Base-by-base conservation (phyloP, 2,329 filamentous ascomycete species). In the Orbilia brochopaga region DNA sequence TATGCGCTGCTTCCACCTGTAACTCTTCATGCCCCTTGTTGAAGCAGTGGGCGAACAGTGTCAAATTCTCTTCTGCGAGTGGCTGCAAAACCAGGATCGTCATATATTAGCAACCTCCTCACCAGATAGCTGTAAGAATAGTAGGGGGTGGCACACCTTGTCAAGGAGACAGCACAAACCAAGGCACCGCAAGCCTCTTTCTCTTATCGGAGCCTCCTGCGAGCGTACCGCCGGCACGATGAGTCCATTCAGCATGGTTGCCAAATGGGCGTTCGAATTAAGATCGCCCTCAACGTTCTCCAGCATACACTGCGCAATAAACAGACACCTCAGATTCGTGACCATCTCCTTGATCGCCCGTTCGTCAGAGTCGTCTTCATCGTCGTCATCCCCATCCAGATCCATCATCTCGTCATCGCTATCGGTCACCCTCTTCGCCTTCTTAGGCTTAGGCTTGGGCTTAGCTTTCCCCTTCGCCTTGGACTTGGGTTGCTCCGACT, bases 251-350 rank as follows among this genome's bases (percentile, higher is more conserved):
- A 99, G 84, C 90, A 97, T 97, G n/a, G 90, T 90, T 2, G 96
- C 91, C n/a, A 97, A 82, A 77, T 96, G 89, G 65, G 90, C 88
- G 78, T 96, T 96, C 75, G 92, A 86, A 80, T 97, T 92, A 40
- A 97, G 83, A 77, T 90, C 90, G 72, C 91, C 91, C 59, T 90
- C 85, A 8, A 99, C 91, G 77, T 97, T 96, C 78, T 95, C 88
- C 57, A 99, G 85, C 90, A 97, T 96, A 83, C 92, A 97, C 79
- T 97, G 91, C 24, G 95, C 92, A 75, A 99, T 97, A 78, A 97
- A 90, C 73, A 99, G 84, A 79, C 94, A 97, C 81, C 97, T 97
- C 86, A 97, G 92, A 82, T 97, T 97, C 79, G 97, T 90, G 82
- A 97, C 88, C 78, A 97, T 94, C 80, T 97, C 92, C 75, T 87